These are phyloP conservation scores for Hericium coralloides DNA, from an alignment of 768 basidiomycete species.

Conservation along the genomic window DNA sequence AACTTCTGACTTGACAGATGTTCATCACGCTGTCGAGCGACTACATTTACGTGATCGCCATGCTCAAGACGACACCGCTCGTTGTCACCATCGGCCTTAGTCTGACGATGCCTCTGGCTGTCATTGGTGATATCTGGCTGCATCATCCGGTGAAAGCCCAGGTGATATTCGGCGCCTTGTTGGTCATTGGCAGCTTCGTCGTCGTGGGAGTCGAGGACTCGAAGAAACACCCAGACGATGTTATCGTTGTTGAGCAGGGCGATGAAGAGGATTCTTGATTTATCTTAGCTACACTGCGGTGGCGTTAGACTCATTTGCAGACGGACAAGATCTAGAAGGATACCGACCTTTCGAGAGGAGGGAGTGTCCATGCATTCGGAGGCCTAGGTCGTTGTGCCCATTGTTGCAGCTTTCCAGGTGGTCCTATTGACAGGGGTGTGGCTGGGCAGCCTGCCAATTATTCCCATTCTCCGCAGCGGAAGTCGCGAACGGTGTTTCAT, in stretches of 20 bases:
- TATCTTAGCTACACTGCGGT: no score
- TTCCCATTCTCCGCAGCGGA: no score
- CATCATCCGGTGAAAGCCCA: constrained; percentile 45
- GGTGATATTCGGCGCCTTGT: constrained; percentile 62
- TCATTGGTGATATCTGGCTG: constrained; percentile 70
- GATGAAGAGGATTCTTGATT: no score
- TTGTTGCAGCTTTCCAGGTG: no score
- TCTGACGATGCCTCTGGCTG: constrained; percentile 88
- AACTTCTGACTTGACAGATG: constrained; percentile 42
- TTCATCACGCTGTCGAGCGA: constrained; percentile 76
- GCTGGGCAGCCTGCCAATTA: no score
- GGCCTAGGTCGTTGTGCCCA: no score
- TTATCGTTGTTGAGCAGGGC: not conserved
- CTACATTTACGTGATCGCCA: constrained; percentile 79
- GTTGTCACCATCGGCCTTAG: constrained; percentile 91
- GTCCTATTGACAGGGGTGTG: no score
- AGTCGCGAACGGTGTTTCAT: no score
- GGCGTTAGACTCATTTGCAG: no score
- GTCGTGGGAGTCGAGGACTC: constrained; percentile 53
- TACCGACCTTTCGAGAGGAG: no score
- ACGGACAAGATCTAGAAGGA: no score
- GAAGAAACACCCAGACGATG: constrained; percentile 14
- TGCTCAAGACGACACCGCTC: constrained; percentile 94
- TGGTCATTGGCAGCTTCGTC: constrained; percentile 76
- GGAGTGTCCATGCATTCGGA: no score